Percentiles rank a stretch among this genome's conserved stretches.
Conservation (phyloP, 176 grass and related monocot species). For the Chrysopogon serrulatus region DNA sequence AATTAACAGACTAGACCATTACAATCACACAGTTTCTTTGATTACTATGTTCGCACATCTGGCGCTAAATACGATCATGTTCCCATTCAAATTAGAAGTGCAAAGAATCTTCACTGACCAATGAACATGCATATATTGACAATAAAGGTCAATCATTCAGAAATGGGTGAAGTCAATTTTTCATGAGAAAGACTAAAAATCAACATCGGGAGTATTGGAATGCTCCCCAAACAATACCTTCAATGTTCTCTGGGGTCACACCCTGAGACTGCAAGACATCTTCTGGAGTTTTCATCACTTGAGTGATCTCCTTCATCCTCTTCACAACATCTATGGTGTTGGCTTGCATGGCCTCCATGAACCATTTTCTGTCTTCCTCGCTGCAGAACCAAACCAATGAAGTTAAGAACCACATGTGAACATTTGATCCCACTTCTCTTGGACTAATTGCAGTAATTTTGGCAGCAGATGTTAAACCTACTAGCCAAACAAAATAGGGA, state of each 20-base stretch:
- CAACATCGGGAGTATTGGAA: fast-evolving
- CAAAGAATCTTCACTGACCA: not conserved
- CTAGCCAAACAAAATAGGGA: not conserved
- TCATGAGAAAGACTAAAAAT: not conserved
- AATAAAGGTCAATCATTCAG: not conserved
- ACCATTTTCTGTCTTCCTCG: constrained; percentile 92
- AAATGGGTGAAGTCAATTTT: not conserved
- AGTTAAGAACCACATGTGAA: not conserved
- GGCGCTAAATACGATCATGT: not conserved
- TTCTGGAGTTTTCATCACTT: constrained; percentile 88
- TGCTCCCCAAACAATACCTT: constrained; percentile 32
- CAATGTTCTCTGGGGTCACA: constrained; percentile 59
- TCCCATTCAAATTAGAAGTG: not conserved
- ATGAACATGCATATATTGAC: not conserved
- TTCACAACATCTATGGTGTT: constrained; percentile 68
- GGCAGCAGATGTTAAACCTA: not conserved
- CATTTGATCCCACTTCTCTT: not conserved
- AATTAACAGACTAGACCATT: not conserved
- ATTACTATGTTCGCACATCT: too few species aligned
- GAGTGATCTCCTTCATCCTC: constrained; percentile 93
- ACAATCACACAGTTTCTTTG: not conserved
- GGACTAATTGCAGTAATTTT: not conserved
- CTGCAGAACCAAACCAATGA: constrained; percentile 2
- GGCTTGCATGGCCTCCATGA: constrained; percentile 86
- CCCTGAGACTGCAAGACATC: constrained; percentile 73